Evolutionary conservation across 805 yeast species (phyloP).

Genomic region (Barnettozyma sp.): DNA sequence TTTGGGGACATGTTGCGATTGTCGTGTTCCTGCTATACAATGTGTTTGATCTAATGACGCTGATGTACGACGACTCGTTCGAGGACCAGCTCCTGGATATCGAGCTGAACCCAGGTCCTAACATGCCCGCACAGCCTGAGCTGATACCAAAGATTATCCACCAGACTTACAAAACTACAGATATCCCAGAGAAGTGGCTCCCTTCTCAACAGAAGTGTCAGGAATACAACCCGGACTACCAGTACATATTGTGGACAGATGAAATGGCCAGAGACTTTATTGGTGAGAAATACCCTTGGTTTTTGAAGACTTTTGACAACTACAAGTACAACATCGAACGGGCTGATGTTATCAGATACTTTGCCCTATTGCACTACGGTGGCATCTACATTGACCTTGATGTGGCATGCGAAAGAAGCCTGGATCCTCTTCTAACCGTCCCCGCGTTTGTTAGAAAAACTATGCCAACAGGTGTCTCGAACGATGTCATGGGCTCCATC

Average conservation of each 20-base stretch:
- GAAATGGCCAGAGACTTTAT: constrained; percentile 74
- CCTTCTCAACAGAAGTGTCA: constrained; percentile 71
- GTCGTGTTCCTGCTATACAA: constrained; percentile 42
- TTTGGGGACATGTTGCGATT: constrained; percentile 50
- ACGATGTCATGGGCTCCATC: constrained; percentile 87
- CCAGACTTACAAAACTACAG: constrained; percentile 79
- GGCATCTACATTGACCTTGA: constrained; percentile 89
- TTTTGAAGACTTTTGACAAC: constrained; percentile 65
- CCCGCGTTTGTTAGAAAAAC: constrained; percentile 89
- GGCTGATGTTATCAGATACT: constrained; percentile 88
- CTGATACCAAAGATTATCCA: constrained; percentile 86
- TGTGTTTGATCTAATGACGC: constrained; percentile 64
- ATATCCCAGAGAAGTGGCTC: constrained; percentile 77
- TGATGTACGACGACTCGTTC: constrained; percentile 66
- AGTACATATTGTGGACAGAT: constrained; percentile 89
- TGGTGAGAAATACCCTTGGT: constrained; percentile 79
- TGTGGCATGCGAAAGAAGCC: constrained; percentile 72
- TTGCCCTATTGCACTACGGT: constrained; percentile 75
- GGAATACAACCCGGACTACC: constrained; percentile 79
- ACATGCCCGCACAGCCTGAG: constrained; percentile 38
- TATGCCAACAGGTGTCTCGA: constrained; percentile 83
- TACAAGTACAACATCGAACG: constrained; percentile 80
- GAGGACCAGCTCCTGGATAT: constrained; percentile 54
- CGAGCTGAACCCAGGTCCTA: constrained; percentile 51
- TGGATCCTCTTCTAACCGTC: constrained; percentile 74